Base-by-base conservation (phyloP, 306 rosid genomes). In the Trichosanthes cucumerina region DNA sequence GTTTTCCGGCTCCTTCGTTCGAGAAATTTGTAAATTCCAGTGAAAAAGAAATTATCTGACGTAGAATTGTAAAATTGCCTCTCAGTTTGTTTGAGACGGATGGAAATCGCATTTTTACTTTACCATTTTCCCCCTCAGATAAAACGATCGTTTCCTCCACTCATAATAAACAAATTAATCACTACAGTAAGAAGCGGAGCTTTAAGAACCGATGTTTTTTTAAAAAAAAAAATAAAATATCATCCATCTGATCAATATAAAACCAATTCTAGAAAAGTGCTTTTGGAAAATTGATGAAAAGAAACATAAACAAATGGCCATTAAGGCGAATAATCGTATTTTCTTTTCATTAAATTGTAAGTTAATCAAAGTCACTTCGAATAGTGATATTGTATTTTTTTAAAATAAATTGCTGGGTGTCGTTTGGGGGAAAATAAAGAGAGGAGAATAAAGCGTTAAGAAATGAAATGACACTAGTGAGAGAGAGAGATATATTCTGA, bases 401-500 rank as follows among this genome's bases (percentile, higher is more conserved):
- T 15, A 13, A 34, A 65, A 31, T 18, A 65, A 39, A 16, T n/a
- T 71, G 54, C 10, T 11, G 21, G 54, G 28, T 39, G 28, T 66
- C 49, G 75, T 39, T 68, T 15, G 19, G 57, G 34, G 13, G 14
- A 43, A 71, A 71, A 5, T 71, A 46, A 44, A 44, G 76, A 46
- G 23, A 38, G 74, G 33, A 71, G 76, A 71, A 71, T 71, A 71
- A 71, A 71, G 76, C 21, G 76, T 64, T 63, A 18, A 39, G 76
- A 44, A 70, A 71, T 6, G 76, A 69, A 69, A 69, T 41, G 75
- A 69, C 72, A 39, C 10, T 39, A 24, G 38, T 26, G 76, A 70
- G 33, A 5, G 6, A 21, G 9, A 43, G 33, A 70, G 16, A 43
- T 23, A 68, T 68, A 70, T 70, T 70, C 76, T 23, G 76, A 7